Evolutionary conservation across 106 monocot species (phyloP).

Genomic region (Allium cepa): DNA sequence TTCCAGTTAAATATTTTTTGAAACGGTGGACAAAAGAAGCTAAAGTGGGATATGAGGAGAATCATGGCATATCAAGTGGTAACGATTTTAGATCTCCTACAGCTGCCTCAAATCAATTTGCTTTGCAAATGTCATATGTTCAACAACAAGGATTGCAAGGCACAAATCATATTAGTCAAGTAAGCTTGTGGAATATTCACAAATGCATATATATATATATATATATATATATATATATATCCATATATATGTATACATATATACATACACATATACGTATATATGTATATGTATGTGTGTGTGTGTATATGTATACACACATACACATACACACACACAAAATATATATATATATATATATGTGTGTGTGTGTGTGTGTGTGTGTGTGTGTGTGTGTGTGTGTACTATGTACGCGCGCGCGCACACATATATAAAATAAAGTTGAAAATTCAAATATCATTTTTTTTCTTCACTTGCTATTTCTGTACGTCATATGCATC

Average conservation of each 20-base stretch:
- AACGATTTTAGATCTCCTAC: constrained; percentile 1
- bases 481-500: background rate
- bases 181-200: background rate
- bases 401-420: background rate
- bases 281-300: background rate
- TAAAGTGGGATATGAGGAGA: constrained; percentile 1
- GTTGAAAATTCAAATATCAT: background rate
- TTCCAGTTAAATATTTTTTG: constrained; percentile 17
- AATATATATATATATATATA: too few species aligned
- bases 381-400: background rate
- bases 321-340: too few species aligned
- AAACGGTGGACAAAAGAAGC: constrained; percentile 25
- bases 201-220: background rate
- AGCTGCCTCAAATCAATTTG: background rate
- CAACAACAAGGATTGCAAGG: constrained; percentile 15
- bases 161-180: constrained; percentile 5
- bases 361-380: background rate
- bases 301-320: too few species aligned
- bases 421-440: background rate
- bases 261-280: background rate
- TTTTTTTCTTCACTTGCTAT: background rate
- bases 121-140: background rate
- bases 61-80: background rate
- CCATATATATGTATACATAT: too few species aligned
- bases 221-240: background rate